Percentiles rank a stretch among this genome's conserved stretches.
Evolutionary conservation across 2,329 filamentous ascomycete species (phyloP).

Genomic region (Diaporthe sp.): DNA sequence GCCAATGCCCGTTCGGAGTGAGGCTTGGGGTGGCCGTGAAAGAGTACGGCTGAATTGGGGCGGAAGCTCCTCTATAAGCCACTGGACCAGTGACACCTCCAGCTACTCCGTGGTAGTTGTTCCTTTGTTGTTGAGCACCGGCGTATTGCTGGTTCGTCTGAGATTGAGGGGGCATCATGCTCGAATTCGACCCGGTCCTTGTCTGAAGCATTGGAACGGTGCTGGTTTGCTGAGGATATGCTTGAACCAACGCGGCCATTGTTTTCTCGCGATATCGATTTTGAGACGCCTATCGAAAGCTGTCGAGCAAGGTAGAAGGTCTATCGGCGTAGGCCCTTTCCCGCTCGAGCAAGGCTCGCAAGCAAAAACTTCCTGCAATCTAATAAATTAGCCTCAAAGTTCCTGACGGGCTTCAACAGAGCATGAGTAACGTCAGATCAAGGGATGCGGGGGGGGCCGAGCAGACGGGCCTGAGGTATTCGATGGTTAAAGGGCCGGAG

Average conservation of each 20-base stretch:
- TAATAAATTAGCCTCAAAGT: conserved; percentile 3
- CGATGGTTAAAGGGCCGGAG: neutral
- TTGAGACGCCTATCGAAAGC: conserved; percentile 42
- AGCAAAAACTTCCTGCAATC: conserved; percentile 16
- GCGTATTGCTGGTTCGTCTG: conserved; percentile 67
- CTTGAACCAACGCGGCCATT: conserved; percentile 90
- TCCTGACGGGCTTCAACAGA: neutral
- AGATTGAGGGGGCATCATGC: conserved; percentile 68
- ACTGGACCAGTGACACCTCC: conserved; percentile 58
- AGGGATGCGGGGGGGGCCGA: neutral
- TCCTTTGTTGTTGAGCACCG: conserved; percentile 60
- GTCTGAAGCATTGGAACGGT: conserved; percentile 83
- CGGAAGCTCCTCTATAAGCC: conserved; percentile 68
- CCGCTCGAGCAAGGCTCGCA: conserved; percentile 7
- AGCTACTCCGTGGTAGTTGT: conserved; percentile 65
- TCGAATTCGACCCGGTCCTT: conserved; percentile 75
- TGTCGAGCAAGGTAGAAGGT: conserved; percentile 38
- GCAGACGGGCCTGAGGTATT: neutral
- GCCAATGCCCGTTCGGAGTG: conserved; percentile 67
- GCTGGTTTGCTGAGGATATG: conserved; percentile 81
- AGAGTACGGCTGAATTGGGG: conserved; percentile 81
- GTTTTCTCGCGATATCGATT: conserved; percentile 53
- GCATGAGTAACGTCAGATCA: neutral
- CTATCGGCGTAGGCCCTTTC: conserved; percentile 8
- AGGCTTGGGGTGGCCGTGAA: conserved; percentile 80